Evolutionary conservation across 441 rosid species (phyloP).

Genomic region (Bruguiera hainesii): DNA sequence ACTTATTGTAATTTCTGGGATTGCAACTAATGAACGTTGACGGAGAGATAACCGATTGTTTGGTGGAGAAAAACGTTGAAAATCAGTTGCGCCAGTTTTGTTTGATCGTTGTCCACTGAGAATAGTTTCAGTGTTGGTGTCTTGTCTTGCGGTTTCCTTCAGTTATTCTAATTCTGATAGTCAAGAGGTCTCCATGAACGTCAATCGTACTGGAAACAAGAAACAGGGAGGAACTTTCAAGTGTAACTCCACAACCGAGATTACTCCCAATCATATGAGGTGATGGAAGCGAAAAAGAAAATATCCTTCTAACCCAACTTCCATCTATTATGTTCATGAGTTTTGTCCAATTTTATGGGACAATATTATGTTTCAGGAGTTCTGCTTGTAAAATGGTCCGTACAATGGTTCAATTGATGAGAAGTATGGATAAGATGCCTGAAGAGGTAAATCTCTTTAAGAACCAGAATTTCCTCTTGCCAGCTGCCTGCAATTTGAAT

Average conservation of each 20-base stretch:
- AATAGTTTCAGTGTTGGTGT: conserved; percentile 10
- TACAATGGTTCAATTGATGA: conserved; percentile 89
- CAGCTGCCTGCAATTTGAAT: neutral
- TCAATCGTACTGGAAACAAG: conserved; percentile 75
- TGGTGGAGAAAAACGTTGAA: neutral
- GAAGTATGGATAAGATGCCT: conserved; percentile 87
- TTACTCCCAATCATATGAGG: conserved; percentile 93
- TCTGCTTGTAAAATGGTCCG: conserved; percentile 97
- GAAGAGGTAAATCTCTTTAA: conserved; percentile 57
- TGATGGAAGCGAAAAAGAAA: conserved; percentile 15
- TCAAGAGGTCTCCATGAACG: conserved; percentile 80
- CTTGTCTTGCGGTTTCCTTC: conserved; percentile 73
- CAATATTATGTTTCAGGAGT: conserved; percentile 45
- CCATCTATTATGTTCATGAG: too few relatives aligned
- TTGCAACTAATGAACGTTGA: too few relatives aligned
- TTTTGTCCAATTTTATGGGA: too few relatives aligned
- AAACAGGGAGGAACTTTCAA: conserved; percentile 69
- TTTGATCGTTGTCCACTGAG: neutral
- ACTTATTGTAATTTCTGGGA: too few relatives aligned
- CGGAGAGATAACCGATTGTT: too few relatives aligned
- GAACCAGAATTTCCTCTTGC: neutral
- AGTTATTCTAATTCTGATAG: conserved; percentile 69
- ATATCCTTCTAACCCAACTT: neutral
- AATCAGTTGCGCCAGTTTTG: neutral
- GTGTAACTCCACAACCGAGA: conserved; percentile 61